Conservation (phyloP, 768 basidiomycete species). For the Suillus decipiens region DNA sequence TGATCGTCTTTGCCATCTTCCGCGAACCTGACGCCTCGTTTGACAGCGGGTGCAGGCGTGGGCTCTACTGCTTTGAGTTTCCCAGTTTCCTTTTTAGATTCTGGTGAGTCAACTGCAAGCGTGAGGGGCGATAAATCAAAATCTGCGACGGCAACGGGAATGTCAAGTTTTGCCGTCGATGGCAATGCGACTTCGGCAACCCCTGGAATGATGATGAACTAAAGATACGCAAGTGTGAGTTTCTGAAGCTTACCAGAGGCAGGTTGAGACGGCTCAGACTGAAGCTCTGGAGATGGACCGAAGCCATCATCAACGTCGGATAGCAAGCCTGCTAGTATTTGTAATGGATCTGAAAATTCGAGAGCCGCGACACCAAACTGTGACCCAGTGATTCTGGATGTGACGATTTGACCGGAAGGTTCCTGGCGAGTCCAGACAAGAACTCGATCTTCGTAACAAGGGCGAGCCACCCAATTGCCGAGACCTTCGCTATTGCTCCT, state of each 20-base stretch:
- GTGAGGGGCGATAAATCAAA: not conserved
- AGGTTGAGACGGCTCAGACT: conserved; percentile 18
- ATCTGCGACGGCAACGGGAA: conserved; percentile 1
- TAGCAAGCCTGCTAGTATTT: conserved; percentile 58
- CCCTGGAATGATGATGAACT: conserved; percentile 10
- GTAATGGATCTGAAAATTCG: conserved; percentile 69
- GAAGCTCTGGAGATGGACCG: conserved; percentile 19
- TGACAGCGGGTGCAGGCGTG: conserved; percentile 22
- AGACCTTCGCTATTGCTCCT: conserved; percentile 52
- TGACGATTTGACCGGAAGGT: conserved; percentile 36
- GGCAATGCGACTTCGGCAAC: conserved; percentile 8
- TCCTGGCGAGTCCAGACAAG: conserved; percentile 51
- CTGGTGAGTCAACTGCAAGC: conserved; percentile 6
- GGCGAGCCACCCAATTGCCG: conserved; percentile 67
- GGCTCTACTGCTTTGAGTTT: conserved; percentile 8
- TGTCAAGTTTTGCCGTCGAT: conserved; percentile 3
- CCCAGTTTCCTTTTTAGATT: conserved; percentile 7
- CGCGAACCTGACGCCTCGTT: conserved; percentile 64
- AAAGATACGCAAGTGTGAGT: conserved; percentile 6
- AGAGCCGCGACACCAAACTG: conserved; percentile 66
- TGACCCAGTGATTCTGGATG: conserved; percentile 46
- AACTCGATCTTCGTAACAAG: conserved; percentile 75
- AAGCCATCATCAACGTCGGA: conserved; percentile 21
- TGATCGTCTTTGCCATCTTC: conserved; percentile 66
- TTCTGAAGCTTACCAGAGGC: conserved; percentile 21